Evolutionary conservation across 805 yeast genomes (phyloP).

Genomic region (Kodamaea kakaduensis): DNA sequence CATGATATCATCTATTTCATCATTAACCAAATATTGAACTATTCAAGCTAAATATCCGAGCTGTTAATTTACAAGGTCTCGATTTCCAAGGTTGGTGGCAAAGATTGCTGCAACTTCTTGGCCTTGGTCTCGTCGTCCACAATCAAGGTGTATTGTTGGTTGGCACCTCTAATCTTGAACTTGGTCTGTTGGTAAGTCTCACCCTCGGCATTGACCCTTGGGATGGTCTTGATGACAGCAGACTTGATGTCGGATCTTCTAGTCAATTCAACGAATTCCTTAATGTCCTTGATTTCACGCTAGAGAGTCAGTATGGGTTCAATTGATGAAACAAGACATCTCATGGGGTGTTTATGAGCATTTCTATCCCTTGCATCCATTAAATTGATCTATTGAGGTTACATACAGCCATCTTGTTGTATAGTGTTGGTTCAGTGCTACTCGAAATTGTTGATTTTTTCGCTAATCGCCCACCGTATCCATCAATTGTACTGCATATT

Average conservation of each 20-base stretch:
- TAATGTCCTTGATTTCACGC: constrained; percentile 88
- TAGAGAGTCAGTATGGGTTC: constrained; percentile 15
- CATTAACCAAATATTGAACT: constrained; percentile 6
- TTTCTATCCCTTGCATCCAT: neutral
- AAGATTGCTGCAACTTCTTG: constrained; percentile 93
- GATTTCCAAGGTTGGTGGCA: constrained; percentile 89
- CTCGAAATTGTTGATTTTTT: constrained; percentile 4
- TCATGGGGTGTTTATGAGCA: no score
- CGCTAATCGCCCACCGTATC: constrained; percentile 3
- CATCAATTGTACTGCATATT: constrained; percentile 4
- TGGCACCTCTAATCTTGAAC: constrained; percentile 98
- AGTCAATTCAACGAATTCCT: constrained; percentile 94
- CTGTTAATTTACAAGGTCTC: constrained; percentile 38
- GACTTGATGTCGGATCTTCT: constrained; percentile 92
- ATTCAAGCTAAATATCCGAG: constrained; percentile 4
- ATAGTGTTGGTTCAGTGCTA: constrained; percentile 7
- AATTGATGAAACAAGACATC: no score
- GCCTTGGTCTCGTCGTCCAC: constrained; percentile 96
- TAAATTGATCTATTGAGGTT: neutral
- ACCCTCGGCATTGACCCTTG: constrained; percentile 75
- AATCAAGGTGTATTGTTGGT: constrained; percentile 89
- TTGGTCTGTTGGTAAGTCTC: constrained; percentile 89
- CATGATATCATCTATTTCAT: constrained; percentile 7
- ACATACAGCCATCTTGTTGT: constrained; percentile 24
- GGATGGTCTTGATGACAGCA: constrained; percentile 93